phyloP scores from a whole-genome alignment of 441 rosid species.

The Hura crepitans region DNA sequence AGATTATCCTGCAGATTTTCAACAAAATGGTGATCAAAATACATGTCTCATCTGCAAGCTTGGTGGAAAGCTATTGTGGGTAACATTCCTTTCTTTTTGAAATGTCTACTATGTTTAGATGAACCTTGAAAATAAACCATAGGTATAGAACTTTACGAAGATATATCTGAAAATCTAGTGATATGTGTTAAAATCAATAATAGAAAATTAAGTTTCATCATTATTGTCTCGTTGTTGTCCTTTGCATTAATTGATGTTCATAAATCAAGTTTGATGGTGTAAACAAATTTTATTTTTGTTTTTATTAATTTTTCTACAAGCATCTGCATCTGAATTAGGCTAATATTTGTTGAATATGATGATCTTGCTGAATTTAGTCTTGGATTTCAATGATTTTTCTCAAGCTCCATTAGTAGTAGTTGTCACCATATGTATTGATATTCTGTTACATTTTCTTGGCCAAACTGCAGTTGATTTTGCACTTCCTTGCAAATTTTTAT shows the following conservation, averaged over 20 bases:
- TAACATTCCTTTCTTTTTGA: slow-evolving; percentile 28
- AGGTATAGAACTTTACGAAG: not conserved
- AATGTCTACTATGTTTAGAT: slow-evolving; percentile 7
- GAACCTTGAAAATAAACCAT: not conserved
- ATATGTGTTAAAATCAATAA: not conserved
- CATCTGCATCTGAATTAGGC: not conserved
- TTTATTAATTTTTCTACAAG: not conserved
- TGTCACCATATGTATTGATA: not conserved
- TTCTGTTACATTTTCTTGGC: not conserved
- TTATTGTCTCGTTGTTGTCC: not conserved
- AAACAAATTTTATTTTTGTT: not conserved
- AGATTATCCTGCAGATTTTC: slow-evolving; percentile 26
- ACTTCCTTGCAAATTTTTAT: not conserved
- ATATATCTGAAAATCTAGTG: not conserved
- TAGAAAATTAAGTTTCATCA: not conserved
- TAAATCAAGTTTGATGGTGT: not conserved
- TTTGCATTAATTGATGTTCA: slow-evolving; percentile 2
- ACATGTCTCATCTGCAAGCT: slow-evolving; percentile 43
- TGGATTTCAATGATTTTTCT: not conserved
- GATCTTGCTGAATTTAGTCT: not conserved
- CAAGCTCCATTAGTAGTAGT: not conserved
- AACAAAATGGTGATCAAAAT: slow-evolving; percentile 24
- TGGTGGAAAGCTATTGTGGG: slow-evolving; percentile 57
- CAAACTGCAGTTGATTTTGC: not conserved
- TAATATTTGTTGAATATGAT: not conserved